phyloP scores from a whole-genome alignment of 2,329 filamentous ascomycete genomes.

The Paramyrothecium sp. region DNA sequence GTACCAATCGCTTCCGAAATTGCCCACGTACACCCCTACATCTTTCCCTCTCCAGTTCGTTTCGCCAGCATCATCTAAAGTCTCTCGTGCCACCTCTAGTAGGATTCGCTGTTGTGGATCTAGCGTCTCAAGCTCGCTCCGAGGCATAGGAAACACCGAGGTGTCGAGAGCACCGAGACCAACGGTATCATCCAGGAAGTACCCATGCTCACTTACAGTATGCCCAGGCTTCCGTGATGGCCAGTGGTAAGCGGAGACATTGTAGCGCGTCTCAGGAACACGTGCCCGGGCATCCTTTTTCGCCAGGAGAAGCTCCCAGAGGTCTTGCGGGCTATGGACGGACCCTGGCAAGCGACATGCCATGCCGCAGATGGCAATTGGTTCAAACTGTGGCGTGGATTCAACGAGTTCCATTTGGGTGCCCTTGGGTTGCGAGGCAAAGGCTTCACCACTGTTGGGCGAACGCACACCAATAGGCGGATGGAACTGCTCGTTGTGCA shows the following conservation, averaged over 20 bases:
- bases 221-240: neutral
- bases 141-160: conserved; percentile 1
- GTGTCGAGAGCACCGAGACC: conserved; percentile 3
- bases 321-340: conserved; percentile 3
- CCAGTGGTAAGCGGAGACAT: conserved; percentile 8
- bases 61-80: conserved; percentile 5
- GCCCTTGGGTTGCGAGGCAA: no score
- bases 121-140: conserved; percentile 2
- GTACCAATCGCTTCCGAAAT: neutral
- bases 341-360: conserved; percentile 10
- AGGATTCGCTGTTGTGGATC: conserved; percentile 29
- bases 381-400: no score
- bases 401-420: no score
- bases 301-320: conserved; percentile 8
- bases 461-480: no score
- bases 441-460: no score
- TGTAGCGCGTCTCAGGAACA: conserved; percentile 11
- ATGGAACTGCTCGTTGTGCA: no score
- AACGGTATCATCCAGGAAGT: conserved; percentile 9
- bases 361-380: conserved; percentile 12
- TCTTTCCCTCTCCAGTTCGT: neutral
- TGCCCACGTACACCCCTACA: conserved; percentile 2
- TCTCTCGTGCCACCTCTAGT: conserved; percentile 25
- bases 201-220: conserved; percentile 5
- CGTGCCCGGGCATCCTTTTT: conserved; percentile 7